These are phyloP conservation scores for Aureobasidium zeae DNA, from an alignment of 2,329 filamentous ascomycete genomes.

Conservation along the genomic window DNA sequence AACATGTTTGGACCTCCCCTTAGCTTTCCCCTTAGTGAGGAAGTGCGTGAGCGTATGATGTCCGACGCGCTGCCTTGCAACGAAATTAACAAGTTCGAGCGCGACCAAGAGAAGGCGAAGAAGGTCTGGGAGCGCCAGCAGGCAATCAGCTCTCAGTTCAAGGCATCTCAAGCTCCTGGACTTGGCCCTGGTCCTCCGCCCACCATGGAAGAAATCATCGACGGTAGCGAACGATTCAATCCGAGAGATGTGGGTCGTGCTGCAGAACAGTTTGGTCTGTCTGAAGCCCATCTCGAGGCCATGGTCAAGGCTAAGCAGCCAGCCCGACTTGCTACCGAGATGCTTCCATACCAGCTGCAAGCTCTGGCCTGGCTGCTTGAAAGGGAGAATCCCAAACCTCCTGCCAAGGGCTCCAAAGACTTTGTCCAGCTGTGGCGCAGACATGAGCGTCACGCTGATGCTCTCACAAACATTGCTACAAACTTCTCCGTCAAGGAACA, in stretches of 20 bases:
- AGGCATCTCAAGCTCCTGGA: conserved; percentile 15
- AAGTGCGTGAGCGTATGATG: conserved; percentile 41
- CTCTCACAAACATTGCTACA: conserved; percentile 61
- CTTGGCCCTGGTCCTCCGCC: conserved; percentile 30
- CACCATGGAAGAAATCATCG: conserved; percentile 55
- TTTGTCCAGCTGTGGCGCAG: conserved; percentile 71
- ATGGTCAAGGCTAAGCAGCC: conserved; percentile 69
- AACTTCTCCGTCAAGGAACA: conserved; percentile 50
- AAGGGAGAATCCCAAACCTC: conserved; percentile 63
- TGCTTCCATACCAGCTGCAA: conserved; percentile 73
- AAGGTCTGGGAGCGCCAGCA: conserved; percentile 22
- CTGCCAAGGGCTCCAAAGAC: conserved; percentile 48
- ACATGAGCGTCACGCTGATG: conserved; percentile 28
- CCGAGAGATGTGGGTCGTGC: conserved; percentile 55
- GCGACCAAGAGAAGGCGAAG: conserved; percentile 27
- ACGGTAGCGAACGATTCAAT: conserved; percentile 57
- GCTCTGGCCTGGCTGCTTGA: conserved; percentile 73
- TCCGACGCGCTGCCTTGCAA: conserved; percentile 52
- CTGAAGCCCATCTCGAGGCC: conserved; percentile 58
- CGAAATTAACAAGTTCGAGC: conserved; percentile 34
- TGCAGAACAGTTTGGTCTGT: conserved; percentile 60
- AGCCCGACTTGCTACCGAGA: conserved; percentile 49
- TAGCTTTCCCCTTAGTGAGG: conserved; percentile 33
- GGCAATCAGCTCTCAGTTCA: conserved; percentile 17
- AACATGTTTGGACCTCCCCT: conserved; percentile 59